Percentiles rank a stretch among this genome's conserved stretches.
phyloP scores from a whole-genome alignment of 1,139 yeast species.

The Saccharomyces hybrid region DNA sequence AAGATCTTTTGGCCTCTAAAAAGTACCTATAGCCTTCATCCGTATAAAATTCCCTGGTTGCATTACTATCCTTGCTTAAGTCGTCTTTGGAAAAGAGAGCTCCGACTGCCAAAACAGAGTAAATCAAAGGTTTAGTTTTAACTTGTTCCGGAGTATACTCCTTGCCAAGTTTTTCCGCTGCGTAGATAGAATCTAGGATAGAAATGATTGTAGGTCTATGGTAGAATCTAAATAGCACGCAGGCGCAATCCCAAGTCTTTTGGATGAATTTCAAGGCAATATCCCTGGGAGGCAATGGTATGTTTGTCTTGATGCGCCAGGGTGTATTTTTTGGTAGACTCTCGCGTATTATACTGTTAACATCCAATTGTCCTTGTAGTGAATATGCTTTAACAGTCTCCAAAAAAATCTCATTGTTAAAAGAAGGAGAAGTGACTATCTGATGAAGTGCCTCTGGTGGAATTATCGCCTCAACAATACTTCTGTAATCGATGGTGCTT shows the following conservation, averaged over 20 bases:
- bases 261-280: slow-evolving; percentile 63
- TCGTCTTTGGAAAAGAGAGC: slow-evolving; percentile 52
- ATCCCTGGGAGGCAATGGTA: slow-evolving; percentile 57
- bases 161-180: slow-evolving; percentile 49
- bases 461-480: slow-evolving; percentile 9
- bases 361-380: slow-evolving; percentile 4
- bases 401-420: slow-evolving; percentile 5
- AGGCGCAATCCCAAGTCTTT: slow-evolving; percentile 79
- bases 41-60: slow-evolving; percentile 40
- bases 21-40: slow-evolving; percentile 81
- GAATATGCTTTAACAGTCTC: slow-evolving; percentile 8
- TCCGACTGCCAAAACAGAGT: slow-evolving; percentile 65
- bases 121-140: slow-evolving; percentile 69
- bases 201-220: slow-evolving; percentile 72
- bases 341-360: slow-evolving; percentile 2
- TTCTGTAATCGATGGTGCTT: slow-evolving; percentile 6
- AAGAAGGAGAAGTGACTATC: slow-evolving; percentile 1
- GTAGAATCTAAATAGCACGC: slow-evolving; percentile 75
- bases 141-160: slow-evolving; percentile 68
- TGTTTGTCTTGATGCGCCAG: slow-evolving; percentile 1
- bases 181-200: slow-evolving; percentile 50
- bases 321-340: neutral
- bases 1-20: slow-evolving; percentile 68
- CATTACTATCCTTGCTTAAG: slow-evolving; percentile 37
- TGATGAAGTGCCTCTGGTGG: neutral